phyloP scores from a whole-genome alignment of 179 eudicot genomes.

The Spergularia azorica region DNA sequence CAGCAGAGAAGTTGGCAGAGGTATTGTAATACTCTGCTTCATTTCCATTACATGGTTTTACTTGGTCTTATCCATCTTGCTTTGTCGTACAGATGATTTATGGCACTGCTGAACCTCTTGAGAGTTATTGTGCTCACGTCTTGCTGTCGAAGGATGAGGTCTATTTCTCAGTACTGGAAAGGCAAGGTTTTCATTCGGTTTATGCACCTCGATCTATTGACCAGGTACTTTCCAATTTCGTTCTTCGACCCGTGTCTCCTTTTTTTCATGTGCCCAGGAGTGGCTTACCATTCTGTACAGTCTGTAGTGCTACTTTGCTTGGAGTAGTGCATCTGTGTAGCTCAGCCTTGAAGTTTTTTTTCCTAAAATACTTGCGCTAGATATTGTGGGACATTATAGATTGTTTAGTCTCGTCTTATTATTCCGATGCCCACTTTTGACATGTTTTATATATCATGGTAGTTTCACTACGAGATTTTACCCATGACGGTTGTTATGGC shows the following conservation, averaged over 20 bases:
- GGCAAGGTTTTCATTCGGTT: slow-evolving; percentile 59
- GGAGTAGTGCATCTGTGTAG: not conserved
- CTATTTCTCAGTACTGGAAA: slow-evolving; percentile 72
- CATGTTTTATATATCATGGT: not conserved
- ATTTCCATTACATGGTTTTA: slow-evolving; percentile 25
- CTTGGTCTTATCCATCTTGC: slow-evolving; percentile 22
- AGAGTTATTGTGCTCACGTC: slow-evolving; percentile 89
- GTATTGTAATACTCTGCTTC: slow-evolving; percentile 42
- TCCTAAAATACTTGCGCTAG: not conserved
- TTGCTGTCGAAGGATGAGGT: slow-evolving; percentile 83
- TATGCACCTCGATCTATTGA: slow-evolving; percentile 70
- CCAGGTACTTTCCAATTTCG: slow-evolving; percentile 51
- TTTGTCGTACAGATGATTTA: slow-evolving; percentile 78
- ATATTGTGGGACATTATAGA: not conserved
- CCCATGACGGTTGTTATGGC: not conserved
- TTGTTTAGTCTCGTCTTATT: not conserved
- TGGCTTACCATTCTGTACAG: slow-evolving; percentile 4
- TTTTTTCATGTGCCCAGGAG: not conserved
- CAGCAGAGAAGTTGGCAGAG: slow-evolving; percentile 82
- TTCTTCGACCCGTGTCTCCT: not conserved
- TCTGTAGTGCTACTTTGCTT: not conserved
- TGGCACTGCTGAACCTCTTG: slow-evolving; percentile 86
- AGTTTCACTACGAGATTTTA: not conserved
- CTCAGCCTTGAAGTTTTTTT: not conserved
- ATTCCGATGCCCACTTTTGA: not conserved